Base-by-base conservation (phyloP, 176 grass and related monocot species). In the Aegilops bicornis region DNA sequence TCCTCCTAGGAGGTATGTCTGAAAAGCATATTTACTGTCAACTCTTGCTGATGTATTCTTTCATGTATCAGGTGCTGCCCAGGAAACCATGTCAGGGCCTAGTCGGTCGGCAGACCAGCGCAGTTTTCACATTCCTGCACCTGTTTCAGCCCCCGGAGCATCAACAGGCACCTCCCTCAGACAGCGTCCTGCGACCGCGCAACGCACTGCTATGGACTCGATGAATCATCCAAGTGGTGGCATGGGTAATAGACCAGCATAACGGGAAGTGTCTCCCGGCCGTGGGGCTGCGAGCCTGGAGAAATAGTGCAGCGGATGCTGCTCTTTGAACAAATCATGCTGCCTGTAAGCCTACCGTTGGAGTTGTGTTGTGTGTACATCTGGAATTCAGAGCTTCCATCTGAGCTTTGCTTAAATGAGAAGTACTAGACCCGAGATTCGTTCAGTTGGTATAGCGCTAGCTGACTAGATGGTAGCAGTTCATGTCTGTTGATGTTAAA, bases 61-160 rank as follows among this genome's bases (percentile, higher is more conserved):
- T 32, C 14, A 69, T 86, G 72, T 56, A 42, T 86, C 72, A 83
- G 79, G 72, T 90, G 42, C 52, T 33, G 54, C 79, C 52, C 27
- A 14, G 50, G 85, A 39, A 82, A 70, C 12, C 1, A 24, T 5
- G 9, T 0, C 31, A 7, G 52, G 52, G 30, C 23, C 37, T 64
- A 86, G 77, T 39, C 64, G 31, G 43, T 52, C 13, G 63, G 64
- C 79, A 65, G 73, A 31, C 3, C 84, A 86, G 40, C 73, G 39
- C 64, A 59, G 9, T 42, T 78, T 16, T 2, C 6, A 16, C 54
- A 24, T 78, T 79, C 25, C 54, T 72, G 31, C 73, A 64, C 73
- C 70, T 73, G 12, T 64, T 45, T 64, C 56, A 75, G 7, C 58
- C 35, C 56, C 56, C 13, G 37, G 11, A 83, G 56, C 79, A 71